Conservation (phyloP, 139 green algal species). For the Coelastrella sp. region DNA sequence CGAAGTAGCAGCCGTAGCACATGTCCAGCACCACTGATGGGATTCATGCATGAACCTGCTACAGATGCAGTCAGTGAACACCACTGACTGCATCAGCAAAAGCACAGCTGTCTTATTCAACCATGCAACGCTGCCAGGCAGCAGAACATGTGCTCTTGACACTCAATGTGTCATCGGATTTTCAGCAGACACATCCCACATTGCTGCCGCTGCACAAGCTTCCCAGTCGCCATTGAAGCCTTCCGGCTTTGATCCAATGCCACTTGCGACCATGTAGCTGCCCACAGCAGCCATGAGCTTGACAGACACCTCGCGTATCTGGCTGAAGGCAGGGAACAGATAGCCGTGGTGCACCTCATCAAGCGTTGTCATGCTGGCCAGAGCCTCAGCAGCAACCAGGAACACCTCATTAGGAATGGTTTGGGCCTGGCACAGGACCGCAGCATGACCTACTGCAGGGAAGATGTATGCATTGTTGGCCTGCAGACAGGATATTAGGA, state of each 20-base stretch:
- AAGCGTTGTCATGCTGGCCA: slow-evolving; percentile 28
- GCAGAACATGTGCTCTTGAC: too few species aligned
- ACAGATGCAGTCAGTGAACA: too few species aligned
- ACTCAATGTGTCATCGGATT: neutral
- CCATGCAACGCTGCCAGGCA: too few species aligned
- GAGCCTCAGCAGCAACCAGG: slow-evolving; percentile 18
- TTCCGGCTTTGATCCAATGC: slow-evolving; percentile 17
- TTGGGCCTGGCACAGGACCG: slow-evolving; percentile 33
- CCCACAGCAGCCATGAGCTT: slow-evolving; percentile 46
- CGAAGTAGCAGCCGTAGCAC: too few species aligned
- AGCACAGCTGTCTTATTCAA: too few species aligned
- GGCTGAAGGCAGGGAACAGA: slow-evolving; percentile 65
- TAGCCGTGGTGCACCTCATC: slow-evolving; percentile 32
- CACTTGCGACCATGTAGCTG: slow-evolving; percentile 30
- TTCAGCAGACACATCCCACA: slow-evolving; percentile 17
- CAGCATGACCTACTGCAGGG: slow-evolving; percentile 68
- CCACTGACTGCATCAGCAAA: too few species aligned
- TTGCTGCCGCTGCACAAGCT: neutral
- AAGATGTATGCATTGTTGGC: slow-evolving; percentile 87
- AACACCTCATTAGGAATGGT: slow-evolving; percentile 44
- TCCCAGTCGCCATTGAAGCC: slow-evolving; percentile 46
- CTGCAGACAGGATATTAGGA: neutral
- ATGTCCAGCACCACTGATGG: too few species aligned
- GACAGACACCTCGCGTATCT: slow-evolving; percentile 52
- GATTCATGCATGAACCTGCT: too few species aligned